phyloP scores from a whole-genome alignment of 2,329 filamentous ascomycete genomes.

The Pseudogymnoascus sp. region DNA sequence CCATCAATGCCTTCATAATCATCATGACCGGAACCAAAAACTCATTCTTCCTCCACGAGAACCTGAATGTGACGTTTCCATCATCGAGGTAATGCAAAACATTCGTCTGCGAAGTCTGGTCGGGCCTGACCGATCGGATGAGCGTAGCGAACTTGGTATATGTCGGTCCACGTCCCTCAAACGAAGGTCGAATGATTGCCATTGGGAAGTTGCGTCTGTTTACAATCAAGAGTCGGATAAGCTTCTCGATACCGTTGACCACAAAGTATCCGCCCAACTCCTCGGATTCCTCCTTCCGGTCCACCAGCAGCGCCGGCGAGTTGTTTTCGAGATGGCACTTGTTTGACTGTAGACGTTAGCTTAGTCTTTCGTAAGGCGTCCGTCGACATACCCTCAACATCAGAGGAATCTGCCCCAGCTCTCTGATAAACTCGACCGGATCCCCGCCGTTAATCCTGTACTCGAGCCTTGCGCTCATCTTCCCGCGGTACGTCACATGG shows the following conservation, averaged over 20 bases:
- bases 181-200: constrained; percentile 86
- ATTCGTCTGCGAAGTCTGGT: constrained; percentile 96
- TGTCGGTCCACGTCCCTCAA: constrained; percentile 74
- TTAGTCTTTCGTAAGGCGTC: constrained; percentile 13
- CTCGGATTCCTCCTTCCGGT: constrained; percentile 88
- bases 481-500: constrained; percentile 84
- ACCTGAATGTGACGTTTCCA: constrained; percentile 92
- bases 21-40: constrained; percentile 95
- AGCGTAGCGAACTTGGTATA: constrained; percentile 90
- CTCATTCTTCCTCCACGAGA: constrained; percentile 96
- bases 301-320: constrained; percentile 73
- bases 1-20: constrained; percentile 88
- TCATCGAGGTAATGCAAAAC: constrained; percentile 92
- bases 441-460: constrained; percentile 83
- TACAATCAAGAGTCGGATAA: constrained; percentile 85
- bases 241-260: constrained; percentile 95
- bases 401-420: constrained; percentile 81
- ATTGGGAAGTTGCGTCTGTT: constrained; percentile 90
- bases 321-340: constrained; percentile 83
- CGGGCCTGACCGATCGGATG: constrained; percentile 85
- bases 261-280: constrained; percentile 96
- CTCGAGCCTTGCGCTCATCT: constrained; percentile 74
- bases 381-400: constrained; percentile 67
- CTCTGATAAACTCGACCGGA: constrained; percentile 71
- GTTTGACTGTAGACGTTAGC: constrained; percentile 56